Percentiles rank a stretch among this genome's conserved stretches.
These are phyloP conservation scores for Diaporthe vexans DNA, from an alignment of 2,329 filamentous ascomycete genomes.

Conservation along the genomic window DNA sequence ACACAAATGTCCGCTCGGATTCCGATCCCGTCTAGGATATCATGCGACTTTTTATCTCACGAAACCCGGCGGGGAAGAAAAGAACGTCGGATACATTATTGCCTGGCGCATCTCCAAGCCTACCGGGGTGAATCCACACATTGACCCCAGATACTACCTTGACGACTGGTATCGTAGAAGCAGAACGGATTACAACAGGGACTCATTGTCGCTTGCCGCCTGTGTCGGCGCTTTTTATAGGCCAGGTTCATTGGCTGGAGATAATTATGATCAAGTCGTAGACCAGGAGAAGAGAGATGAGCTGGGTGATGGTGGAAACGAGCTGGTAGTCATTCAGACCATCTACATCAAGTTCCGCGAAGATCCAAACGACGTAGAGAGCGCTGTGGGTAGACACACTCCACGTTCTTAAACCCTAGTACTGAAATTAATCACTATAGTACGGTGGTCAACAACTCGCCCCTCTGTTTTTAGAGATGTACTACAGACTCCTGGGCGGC, in stretches of 20 bases:
- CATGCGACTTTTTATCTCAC: background rate
- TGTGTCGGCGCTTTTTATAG: background rate
- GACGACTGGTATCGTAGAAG: background rate
- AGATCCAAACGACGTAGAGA: background rate
- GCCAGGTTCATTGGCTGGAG: background rate
- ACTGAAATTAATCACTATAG: background rate
- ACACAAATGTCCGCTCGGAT: background rate
- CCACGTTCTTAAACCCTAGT: fast-evolving
- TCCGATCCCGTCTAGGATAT: constrained; percentile 7
- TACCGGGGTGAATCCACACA: background rate
- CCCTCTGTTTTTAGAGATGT: background rate
- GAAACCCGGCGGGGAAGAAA: background rate
- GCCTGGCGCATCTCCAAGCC: constrained; percentile 9
- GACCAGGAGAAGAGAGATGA: background rate
- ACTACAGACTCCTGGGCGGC: constrained; percentile 1
- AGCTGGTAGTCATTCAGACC: background rate
- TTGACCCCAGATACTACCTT: background rate
- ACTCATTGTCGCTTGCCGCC: background rate
- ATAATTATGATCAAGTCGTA: background rate
- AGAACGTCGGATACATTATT: background rate
- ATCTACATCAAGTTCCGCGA: constrained; percentile 14
- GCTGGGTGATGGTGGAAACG: background rate
- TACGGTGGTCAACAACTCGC: background rate
- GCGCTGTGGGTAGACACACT: background rate
- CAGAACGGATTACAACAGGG: background rate